phyloP scores from a whole-genome alignment of 2,329 filamentous ascomycete species.

The Biscogniauxia marginata region DNA sequence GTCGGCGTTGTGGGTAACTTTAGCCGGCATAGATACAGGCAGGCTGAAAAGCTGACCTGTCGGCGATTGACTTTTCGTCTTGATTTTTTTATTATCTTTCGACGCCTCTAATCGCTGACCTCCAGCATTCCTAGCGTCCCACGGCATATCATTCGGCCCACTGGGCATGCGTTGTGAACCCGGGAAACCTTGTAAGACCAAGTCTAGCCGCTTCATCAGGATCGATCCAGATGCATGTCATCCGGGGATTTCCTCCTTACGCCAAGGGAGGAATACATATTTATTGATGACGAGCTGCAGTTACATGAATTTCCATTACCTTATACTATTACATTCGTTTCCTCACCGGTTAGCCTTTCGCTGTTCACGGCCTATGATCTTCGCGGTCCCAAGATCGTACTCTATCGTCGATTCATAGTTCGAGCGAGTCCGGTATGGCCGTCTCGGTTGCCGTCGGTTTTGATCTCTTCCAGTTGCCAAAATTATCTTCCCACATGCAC shows the following conservation, averaged over 20 bases:
- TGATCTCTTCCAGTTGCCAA: not conserved
- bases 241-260: not conserved
- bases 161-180: not conserved
- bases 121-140: slow-evolving; percentile 8
- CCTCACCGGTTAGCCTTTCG: not conserved
- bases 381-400: not conserved
- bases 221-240: not conserved
- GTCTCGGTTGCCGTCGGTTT: not conserved
- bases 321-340: not conserved
- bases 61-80: not conserved
- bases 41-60: not conserved
- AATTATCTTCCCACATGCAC: not conserved
- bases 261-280: not conserved
- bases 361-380: not conserved
- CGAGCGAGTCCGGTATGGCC: not conserved
- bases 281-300: not conserved
- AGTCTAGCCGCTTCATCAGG: not conserved
- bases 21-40: slow-evolving; percentile 22
- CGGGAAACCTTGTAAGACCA: not conserved
- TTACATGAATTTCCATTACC: not conserved
- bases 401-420: not conserved
- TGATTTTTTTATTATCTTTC: not conserved
- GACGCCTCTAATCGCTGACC: slow-evolving; percentile 1
- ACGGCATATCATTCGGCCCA: slow-evolving; percentile 14
- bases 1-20: slow-evolving; percentile 18